Evolutionary conservation across 768 basidiomycete genomes (phyloP), one percentile per base, ranked within the genome.

Genomic region (Leccinum aurantiacum): DNA sequence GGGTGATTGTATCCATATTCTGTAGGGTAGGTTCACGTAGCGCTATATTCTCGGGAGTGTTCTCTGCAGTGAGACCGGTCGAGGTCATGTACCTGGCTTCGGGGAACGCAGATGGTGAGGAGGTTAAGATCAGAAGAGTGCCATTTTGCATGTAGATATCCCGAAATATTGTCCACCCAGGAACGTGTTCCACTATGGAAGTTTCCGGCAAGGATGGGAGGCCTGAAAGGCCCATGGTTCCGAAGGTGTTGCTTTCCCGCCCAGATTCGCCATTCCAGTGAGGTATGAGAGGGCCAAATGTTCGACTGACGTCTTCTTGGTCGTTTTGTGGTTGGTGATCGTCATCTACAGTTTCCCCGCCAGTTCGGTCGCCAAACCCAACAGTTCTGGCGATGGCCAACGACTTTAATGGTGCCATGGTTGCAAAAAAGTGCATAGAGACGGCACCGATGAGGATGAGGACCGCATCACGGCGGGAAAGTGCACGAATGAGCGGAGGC

Each of bases 141-240:
- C 90, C 90, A 63, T 93, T 89, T 51, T 86, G 83, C 85, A 93
- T 81, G 80, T 95, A 95, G 4, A 95, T 70, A 70, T 93, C 87
- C 27, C 82, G 81, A 72, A 91, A 92, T 33, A 93, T 74, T 0
- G 93, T 93, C 91, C 93, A 95, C 44, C 93, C 92, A 29, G 87
- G 87, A 5, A 86, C 87, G 57, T 91, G 89, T 24, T 83, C 78
- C 13, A 85, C 71, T 29, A 91, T 67, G 14, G 79, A 76, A 0
- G 89, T 90, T 50, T 79, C 75, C 0, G 84, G 84, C 3, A 89
- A 56, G 17, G 35, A 60, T 35, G 61, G 57, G 15, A 61, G 54
- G 6, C 56, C 58, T 24, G 60, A 63, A 56, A 64, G 24, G 33
- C 54, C 41, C n/a, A 11, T 38, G 8, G 19, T 49, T 17, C 8